A percentile compares a stretch with the other conserved stretches of the same genome.
Evolutionary conservation across 768 basidiomycete species (phyloP).

Genomic region (Trametes cingulata): DNA sequence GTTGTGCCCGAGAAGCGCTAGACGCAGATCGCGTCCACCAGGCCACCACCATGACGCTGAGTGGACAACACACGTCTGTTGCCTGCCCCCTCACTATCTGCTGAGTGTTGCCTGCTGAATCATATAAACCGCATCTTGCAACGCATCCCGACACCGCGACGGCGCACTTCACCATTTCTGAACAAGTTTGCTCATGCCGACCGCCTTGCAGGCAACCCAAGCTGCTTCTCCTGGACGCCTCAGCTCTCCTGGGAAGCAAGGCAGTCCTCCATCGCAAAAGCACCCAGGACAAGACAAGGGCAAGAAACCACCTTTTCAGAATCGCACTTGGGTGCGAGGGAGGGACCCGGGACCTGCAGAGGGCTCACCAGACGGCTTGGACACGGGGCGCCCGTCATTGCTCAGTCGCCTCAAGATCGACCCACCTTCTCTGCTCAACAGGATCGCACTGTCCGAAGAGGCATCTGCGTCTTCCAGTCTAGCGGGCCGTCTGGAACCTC

Average conservation of each 20-base stretch:
- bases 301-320: slow-evolving; percentile 6
- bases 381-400: slow-evolving; percentile 2
- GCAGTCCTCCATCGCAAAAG: not conserved
- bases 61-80: not conserved
- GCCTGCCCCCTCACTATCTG: not conserved
- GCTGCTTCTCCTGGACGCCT: not conserved
- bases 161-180: too few relatives aligned
- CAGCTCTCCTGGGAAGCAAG: slow-evolving; percentile 1
- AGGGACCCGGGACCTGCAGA: slow-evolving; percentile 3
- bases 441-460: not conserved
- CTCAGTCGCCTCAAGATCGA: slow-evolving; percentile 5
- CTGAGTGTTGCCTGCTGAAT: not conserved
- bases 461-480: not conserved
- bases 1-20: not conserved
- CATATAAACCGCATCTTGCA: not conserved
- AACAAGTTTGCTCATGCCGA: not conserved
- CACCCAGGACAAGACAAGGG: slow-evolving; percentile 2
- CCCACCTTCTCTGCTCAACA: slow-evolving; percentile 6
- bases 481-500: not conserved
- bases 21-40: not conserved
- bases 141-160: too few relatives aligned
- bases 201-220: slow-evolving; percentile 3
- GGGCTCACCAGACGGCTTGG: slow-evolving; percentile 1
- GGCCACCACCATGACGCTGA: not conserved
- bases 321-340: slow-evolving; percentile 4